Conservation (phyloP, 495 filamentous ascomycete species). For the Aspergillus egyptiacus region DNA sequence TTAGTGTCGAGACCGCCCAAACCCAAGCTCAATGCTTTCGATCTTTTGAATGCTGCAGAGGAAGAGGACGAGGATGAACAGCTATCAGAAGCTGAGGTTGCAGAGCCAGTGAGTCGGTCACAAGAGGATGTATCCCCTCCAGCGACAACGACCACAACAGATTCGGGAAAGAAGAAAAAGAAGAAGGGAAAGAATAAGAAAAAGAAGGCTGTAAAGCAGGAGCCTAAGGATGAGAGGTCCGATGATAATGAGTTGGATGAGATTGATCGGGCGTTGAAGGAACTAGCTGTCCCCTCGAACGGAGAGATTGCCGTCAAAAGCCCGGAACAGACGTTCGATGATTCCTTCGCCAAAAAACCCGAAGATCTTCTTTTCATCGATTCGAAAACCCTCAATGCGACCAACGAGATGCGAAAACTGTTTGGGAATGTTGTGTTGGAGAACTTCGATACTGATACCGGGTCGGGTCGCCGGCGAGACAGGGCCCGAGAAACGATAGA, state of each 20-base stretch:
- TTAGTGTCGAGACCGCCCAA: slow-evolving; percentile 27
- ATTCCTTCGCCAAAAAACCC: slow-evolving; percentile 38
- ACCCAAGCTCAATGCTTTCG: slow-evolving; percentile 46
- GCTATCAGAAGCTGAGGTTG: slow-evolving; percentile 28
- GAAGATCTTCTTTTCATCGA: slow-evolving; percentile 66
- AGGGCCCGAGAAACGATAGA: slow-evolving; percentile 54
- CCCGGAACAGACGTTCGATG: slow-evolving; percentile 33
- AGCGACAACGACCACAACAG: too few relatives aligned
- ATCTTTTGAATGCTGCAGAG: slow-evolving; percentile 49
- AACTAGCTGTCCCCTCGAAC: slow-evolving; percentile 43
- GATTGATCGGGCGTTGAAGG: slow-evolving; percentile 71
- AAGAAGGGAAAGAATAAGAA: slow-evolving; percentile 49
- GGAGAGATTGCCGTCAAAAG: slow-evolving; percentile 17
- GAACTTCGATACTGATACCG: slow-evolving; percentile 49
- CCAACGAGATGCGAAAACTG: slow-evolving; percentile 88
- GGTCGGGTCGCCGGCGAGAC: slow-evolving; percentile 47
- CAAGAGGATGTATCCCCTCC: slow-evolving; percentile 25
- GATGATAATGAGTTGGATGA: slow-evolving; percentile 57
- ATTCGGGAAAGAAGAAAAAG: slow-evolving; percentile 33
- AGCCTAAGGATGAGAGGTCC: slow-evolving; percentile 11
- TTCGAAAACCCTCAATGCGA: slow-evolving; percentile 71
- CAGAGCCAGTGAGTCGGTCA: slow-evolving; percentile 19
- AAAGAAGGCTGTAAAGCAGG: slow-evolving; percentile 22
- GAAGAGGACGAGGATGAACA: slow-evolving; percentile 49
- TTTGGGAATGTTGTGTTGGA: slow-evolving; percentile 80